phyloP scores from a whole-genome alignment of 208 protist genomes.

The Wallacemonas sp. region DNA sequence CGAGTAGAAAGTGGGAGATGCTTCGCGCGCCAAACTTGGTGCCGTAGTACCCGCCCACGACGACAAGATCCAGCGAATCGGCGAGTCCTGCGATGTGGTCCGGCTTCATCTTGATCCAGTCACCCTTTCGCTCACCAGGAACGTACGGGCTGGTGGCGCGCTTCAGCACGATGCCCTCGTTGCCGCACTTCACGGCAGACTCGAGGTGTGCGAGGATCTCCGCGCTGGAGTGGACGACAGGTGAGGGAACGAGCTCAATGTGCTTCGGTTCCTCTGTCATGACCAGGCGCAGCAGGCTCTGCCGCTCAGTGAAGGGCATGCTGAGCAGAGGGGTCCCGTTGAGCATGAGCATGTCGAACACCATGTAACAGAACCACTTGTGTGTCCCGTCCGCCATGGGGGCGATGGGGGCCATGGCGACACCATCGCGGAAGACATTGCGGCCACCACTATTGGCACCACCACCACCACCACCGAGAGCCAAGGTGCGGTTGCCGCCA shows the following conservation, averaged over 20 bases:
- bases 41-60: conserved; percentile 59
- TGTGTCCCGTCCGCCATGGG: conserved; percentile 6
- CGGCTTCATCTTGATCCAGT: conserved; percentile 78
- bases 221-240: conserved; percentile 19
- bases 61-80: conserved; percentile 46
- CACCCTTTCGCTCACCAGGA: conserved; percentile 40
- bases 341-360: conserved; percentile 57
- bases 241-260: conserved; percentile 38
- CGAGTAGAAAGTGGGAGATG: conserved; percentile 56
- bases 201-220: conserved; percentile 41
- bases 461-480: conserved; percentile 12
- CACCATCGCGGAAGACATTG: conserved; percentile 11
- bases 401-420: not conserved
- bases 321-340: conserved; percentile 35
- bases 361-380: conserved; percentile 53
- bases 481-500: conserved; percentile 49
- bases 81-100: conserved; percentile 50
- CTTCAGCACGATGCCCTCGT: conserved; percentile 66
- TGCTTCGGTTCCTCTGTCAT: conserved; percentile 18
- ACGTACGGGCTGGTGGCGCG: conserved; percentile 28
- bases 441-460: not conserved
- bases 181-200: conserved; percentile 19
- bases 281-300: conserved; percentile 18
- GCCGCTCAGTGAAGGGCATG: conserved; percentile 25
- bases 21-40: conserved; percentile 51